A percentile compares a stretch with the other conserved stretches of the same genome.
Conservation (phyloP, 352 stramenopile species). For the Pythium brachiatum region DNA sequence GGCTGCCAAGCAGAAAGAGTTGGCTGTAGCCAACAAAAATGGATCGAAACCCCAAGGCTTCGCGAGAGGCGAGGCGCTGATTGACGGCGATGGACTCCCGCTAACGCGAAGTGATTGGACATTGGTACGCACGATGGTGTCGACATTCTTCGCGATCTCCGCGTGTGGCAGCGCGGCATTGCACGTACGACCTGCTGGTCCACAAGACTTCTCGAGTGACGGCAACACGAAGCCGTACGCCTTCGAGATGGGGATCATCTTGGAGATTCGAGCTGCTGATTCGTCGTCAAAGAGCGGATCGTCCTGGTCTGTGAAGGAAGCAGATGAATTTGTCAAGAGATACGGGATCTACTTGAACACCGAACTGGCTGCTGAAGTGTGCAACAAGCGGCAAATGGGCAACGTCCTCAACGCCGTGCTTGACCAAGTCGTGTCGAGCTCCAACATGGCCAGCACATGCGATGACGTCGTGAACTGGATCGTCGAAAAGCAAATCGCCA, state of each 20-base stretch:
- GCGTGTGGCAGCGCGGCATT: constrained; percentile 43
- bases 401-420: constrained; percentile 68
- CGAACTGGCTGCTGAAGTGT: constrained; percentile 78
- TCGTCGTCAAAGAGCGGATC: background rate
- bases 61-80: constrained; percentile 61
- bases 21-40: constrained; percentile 13
- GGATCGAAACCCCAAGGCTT: constrained; percentile 33
- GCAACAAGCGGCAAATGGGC: constrained; percentile 64
- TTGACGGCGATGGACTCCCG: constrained; percentile 75
- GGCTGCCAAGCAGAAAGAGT: constrained; percentile 22
- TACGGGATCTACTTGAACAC: constrained; percentile 85
- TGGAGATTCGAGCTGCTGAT: constrained; percentile 7
- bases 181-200: constrained; percentile 38
- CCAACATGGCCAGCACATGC: constrained; percentile 70
- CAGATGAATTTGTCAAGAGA: constrained; percentile 70
- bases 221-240: constrained; percentile 40
- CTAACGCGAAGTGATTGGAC: constrained; percentile 83
- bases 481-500: constrained; percentile 53
- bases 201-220: constrained; percentile 24
- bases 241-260: constrained; percentile 57
- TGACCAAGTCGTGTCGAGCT: constrained; percentile 75
- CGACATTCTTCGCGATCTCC: constrained; percentile 73
- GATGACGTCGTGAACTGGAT: constrained; percentile 82
- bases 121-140: constrained; percentile 74
- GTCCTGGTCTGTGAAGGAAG: constrained; percentile 43